A percentile compares a stretch with the other conserved stretches of the same genome.
Conservation (phyloP, 208 protist genomes). For the Herpetomonas muscarum region DNA sequence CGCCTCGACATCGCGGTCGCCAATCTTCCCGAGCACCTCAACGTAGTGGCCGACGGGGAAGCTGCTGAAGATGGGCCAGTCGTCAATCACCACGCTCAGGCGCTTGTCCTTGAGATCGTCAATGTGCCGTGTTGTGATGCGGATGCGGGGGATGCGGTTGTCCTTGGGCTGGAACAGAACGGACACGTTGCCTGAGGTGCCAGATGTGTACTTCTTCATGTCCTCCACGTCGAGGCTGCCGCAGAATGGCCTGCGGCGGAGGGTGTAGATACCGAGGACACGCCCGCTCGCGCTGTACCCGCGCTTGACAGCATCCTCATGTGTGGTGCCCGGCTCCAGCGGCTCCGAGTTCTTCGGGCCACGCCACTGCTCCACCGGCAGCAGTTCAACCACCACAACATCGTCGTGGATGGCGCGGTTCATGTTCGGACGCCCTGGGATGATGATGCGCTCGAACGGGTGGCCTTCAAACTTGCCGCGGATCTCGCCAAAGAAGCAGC, state of each 20-base stretch:
- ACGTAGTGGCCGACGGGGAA: constrained; percentile 95
- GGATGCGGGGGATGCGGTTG: constrained; percentile 84
- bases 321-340: constrained; percentile 24
- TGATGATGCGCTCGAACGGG: constrained; percentile 65
- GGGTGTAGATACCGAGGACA: constrained; percentile 70
- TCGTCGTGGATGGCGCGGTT: constrained; percentile 89
- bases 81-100: constrained; percentile 94
- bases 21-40: constrained; percentile 89
- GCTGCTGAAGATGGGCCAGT: constrained; percentile 85
- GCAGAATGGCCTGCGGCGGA: constrained; percentile 76
- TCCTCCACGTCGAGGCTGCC: constrained; percentile 80
- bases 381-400: constrained; percentile 69
- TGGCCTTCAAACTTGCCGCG: constrained; percentile 81
- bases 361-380: constrained; percentile 52
- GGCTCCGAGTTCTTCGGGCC: constrained; percentile 5
- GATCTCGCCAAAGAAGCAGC: constrained; percentile 86
- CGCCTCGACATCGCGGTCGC: constrained; percentile 93
- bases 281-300: constrained; percentile 62
- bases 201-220: constrained; percentile 28
- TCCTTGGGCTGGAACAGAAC: constrained; percentile 89
- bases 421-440: constrained; percentile 71
- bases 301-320: constrained; percentile 52
- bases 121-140: constrained; percentile 75
- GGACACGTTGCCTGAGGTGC: constrained; percentile 50
- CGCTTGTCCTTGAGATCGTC: constrained; percentile 86